Evolutionary conservation across 768 basidiomycete genomes (phyloP).

Genomic region (Panaeolus papilionaceus): DNA sequence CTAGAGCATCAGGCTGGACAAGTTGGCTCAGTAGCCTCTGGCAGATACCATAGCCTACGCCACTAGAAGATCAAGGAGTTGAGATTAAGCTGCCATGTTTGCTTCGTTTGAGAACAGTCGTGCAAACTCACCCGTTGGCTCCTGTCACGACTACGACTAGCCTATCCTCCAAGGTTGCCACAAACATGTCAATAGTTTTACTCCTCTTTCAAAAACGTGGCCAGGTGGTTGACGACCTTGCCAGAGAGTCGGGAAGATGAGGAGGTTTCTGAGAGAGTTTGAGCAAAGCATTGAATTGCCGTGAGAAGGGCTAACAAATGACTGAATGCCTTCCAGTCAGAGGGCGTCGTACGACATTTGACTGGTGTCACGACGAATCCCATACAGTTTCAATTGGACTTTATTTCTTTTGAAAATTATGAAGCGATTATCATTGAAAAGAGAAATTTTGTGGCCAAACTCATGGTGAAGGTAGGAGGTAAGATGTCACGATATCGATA

Average conservation of each 20-base stretch:
- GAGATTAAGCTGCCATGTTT: neutral
- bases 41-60: conserved; percentile 85
- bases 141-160: conserved; percentile 73
- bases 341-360: neutral
- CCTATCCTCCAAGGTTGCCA: conserved; percentile 4
- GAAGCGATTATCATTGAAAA: too few species aligned
- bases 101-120: neutral
- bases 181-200: neutral
- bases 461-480: neutral
- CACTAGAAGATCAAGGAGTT: conserved; percentile 47
- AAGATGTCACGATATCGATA: neutral
- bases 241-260: neutral
- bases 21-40: conserved; percentile 77
- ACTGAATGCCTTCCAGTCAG: neutral
- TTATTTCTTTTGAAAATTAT: too few species aligned
- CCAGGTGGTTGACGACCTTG: neutral
- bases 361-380: neutral
- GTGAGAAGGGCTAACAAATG: neutral
- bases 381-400: too few species aligned
- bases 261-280: neutral
- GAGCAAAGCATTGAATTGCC: neutral
- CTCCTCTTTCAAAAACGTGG: neutral
- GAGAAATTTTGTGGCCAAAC: neutral
- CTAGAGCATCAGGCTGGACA: conserved; percentile 53
- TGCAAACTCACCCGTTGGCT: conserved; percentile 61